Base-by-base conservation (phyloP, 2,329 filamentous ascomycete genomes). In the Phyllosticta ampelicida region DNA sequence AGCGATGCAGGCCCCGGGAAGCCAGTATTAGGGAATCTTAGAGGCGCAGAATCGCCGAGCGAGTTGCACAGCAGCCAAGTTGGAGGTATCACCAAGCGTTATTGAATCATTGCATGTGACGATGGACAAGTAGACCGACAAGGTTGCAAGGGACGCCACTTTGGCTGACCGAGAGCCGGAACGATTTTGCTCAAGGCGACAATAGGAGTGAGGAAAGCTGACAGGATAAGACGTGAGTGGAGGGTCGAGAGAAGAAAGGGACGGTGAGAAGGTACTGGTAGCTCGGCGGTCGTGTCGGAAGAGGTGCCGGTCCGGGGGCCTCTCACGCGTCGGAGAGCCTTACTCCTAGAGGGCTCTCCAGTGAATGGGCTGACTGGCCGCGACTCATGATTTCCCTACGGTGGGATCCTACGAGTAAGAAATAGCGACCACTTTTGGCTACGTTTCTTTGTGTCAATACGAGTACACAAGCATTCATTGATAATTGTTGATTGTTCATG, bases 101-200 rank as follows among this genome's bases (percentile, higher is more conserved):
- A 69, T 67, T 69, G 67, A 65, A 67, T 64, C 66, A 68, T 69
- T 62, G 61, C 58, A 26, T 51, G 44, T 23, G 30, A 20, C 11
- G 21, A 20, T 13, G 21, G 48, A 20, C 48, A 23, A 19, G n/a
- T 48, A 20, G 20, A 48, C 19, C 21, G 30, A 13, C 13, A 13
- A 26, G 21, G 55, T 18, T 51, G 36, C 36, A 55, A 44, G 29
- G 36, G 49, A 48, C 51, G 56, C 56, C 56, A 58, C 56, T 58
- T 58, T 58, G 16, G 51, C 53, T 26, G 30, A 21, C 30, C 6
- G 29, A 18, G 28, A 28, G 21, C 30, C 5, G 11, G 5, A 29
- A 44, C 36, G 21, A 36, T n/a, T 49, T n/a, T 16, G 11, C 21
- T 3, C n/a, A 44, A 16, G 36, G 13, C 36, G 36, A n/a, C 36